Conservation (phyloP, 495 filamentous ascomycete species). For the Podospora didyma region DNA sequence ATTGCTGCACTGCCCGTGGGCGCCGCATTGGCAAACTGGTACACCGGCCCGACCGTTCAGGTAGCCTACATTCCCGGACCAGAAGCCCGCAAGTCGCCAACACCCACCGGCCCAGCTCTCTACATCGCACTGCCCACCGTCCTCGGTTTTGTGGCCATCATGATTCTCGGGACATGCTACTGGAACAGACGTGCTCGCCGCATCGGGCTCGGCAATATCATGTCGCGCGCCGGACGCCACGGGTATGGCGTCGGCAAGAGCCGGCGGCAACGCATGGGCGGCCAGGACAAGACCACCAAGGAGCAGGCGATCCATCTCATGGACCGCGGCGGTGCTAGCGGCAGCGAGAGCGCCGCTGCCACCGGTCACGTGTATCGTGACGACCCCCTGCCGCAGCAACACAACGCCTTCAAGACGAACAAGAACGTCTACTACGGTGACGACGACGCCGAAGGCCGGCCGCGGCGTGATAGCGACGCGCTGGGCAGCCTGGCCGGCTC, state of each 20-base stretch:
- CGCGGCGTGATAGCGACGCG: conserved; percentile 35
- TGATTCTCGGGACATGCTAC: conserved; percentile 28
- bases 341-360: background rate
- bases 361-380: conserved; percentile 24
- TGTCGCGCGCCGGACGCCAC: conserved; percentile 29
- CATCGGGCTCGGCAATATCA: conserved; percentile 37
- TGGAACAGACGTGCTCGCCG: conserved; percentile 35
- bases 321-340: conserved; percentile 28
- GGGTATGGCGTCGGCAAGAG: conserved; percentile 33
- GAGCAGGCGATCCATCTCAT: conserved; percentile 36
- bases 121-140: conserved; percentile 40
- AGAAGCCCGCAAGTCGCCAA: conserved; percentile 15
- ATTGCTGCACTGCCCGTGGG: conserved; percentile 25
- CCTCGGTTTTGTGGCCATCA: conserved; percentile 30
- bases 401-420: background rate
- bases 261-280: conserved; percentile 24
- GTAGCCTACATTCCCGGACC: conserved; percentile 21
- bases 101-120: conserved; percentile 23
- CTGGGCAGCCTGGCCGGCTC: conserved; percentile 37
- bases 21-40: background rate
- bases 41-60: conserved; percentile 29
- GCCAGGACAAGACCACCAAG: conserved; percentile 11
- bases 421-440: background rate
- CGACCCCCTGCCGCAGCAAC: conserved; percentile 9
- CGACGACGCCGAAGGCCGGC: background rate